Evolutionary conservation across 2,329 filamentous ascomycete genomes (phyloP).

Genomic region (Exserohilum turcica): DNA sequence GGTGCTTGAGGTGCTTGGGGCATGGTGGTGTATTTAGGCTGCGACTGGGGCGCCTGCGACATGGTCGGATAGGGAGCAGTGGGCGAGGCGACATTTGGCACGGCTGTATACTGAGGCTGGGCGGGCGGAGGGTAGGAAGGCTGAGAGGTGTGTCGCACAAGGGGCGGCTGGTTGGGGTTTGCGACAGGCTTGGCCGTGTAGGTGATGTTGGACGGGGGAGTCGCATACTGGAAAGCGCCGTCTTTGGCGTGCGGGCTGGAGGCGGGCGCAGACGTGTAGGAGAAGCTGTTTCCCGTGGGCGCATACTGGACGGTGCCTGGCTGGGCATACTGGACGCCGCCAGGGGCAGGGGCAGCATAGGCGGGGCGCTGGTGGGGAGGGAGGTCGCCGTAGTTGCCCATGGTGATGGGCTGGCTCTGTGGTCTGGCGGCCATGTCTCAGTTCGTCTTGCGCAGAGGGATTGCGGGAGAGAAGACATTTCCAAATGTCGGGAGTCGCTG

Average conservation of each 20-base stretch:
- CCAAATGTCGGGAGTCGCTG: conserved; percentile 1
- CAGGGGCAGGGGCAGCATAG: conserved; percentile 30
- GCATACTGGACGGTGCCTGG: conserved; percentile 41
- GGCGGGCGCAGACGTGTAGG: conserved; percentile 34
- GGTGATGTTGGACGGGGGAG: conserved; percentile 48
- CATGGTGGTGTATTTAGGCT: conserved; percentile 22
- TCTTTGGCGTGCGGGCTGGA: conserved; percentile 26
- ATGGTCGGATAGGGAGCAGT: neutral
- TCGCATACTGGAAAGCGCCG: conserved; percentile 48
- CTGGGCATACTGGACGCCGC: conserved; percentile 29
- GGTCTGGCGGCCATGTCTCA: conserved; percentile 44
- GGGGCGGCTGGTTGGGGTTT: conserved; percentile 24
- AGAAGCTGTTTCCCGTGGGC: conserved; percentile 31
- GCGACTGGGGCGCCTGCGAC: conserved; percentile 4
- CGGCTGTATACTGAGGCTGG: conserved; percentile 7
- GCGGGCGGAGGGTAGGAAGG: conserved; percentile 23
- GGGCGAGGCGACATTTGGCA: neutral
- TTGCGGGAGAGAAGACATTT: conserved; percentile 1
- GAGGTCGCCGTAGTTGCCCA: conserved; percentile 53
- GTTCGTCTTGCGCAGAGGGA: conserved; percentile 17
- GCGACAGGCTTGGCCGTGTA: conserved; percentile 51
- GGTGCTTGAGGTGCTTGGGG: conserved; percentile 27
- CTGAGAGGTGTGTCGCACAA: conserved; percentile 36
- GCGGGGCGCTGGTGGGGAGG: conserved; percentile 52
- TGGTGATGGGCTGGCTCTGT: conserved; percentile 45